Conservation (phyloP, 768 basidiomycete species). For the Saitozyma podzolica region DNA sequence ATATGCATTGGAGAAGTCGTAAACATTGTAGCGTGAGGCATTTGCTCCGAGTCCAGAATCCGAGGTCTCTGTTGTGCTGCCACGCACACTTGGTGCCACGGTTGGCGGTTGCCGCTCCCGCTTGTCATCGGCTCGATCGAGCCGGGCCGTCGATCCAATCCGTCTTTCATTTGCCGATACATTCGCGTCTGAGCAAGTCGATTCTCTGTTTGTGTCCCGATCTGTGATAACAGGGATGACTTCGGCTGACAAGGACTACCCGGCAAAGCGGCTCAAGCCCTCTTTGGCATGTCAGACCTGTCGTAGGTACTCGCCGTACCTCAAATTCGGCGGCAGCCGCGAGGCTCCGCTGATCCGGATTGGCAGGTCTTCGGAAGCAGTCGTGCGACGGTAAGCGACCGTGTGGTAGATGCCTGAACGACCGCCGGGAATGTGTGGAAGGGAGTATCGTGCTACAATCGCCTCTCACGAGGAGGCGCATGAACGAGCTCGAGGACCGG, state of each 20-base stretch:
- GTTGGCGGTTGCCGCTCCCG: too few species aligned
- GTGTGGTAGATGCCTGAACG: slow-evolving; percentile 11
- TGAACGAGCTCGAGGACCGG: slow-evolving; percentile 25
- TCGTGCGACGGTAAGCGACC: slow-evolving; percentile 9
- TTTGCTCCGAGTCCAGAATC: too few species aligned
- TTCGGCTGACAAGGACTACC: not conserved
- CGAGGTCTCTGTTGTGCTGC: too few species aligned
- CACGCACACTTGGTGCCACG: too few species aligned
- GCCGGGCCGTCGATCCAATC: too few species aligned
- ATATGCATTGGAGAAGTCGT: too few species aligned
- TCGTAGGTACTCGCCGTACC: slow-evolving; percentile 1
- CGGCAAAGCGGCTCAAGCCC: not conserved
- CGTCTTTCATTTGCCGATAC: too few species aligned
- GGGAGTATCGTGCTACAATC: not conserved
- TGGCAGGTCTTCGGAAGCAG: slow-evolving; percentile 12
- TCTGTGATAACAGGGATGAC: too few species aligned
- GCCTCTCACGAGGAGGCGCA: slow-evolving; percentile 20
- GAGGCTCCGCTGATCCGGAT: not conserved
- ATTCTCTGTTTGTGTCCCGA: too few species aligned
- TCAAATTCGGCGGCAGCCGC: not conserved
- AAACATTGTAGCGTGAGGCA: too few species aligned
- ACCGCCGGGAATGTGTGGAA: slow-evolving; percentile 8
- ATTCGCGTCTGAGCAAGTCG: too few species aligned
- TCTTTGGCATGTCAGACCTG: slow-evolving; percentile 3
- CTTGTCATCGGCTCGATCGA: too few species aligned